Conservation (phyloP, 495 filamentous ascomycete species). For the Daldinia grandis region DNA sequence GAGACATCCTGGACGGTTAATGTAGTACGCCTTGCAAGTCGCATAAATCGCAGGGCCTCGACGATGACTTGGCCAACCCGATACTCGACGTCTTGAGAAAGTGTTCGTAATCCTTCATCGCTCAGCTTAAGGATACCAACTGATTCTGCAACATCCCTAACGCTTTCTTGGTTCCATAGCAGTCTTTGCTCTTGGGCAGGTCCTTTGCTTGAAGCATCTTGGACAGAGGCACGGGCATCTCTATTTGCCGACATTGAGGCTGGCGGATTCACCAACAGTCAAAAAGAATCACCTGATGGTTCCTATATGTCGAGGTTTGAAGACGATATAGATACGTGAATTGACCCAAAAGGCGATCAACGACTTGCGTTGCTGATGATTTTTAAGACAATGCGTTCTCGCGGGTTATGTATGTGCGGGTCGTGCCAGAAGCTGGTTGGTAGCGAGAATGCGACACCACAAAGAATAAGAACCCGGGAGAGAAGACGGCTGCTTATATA, state of each 20-base stretch:
- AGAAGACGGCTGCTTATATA: background rate
- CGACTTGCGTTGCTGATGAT: background rate
- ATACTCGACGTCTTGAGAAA: constrained; percentile 94
- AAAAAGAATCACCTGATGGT: background rate
- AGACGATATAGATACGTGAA: background rate
- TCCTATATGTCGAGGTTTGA: background rate
- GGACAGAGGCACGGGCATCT: constrained; percentile 29
- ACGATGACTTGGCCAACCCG: constrained; percentile 89
- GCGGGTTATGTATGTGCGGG: background rate
- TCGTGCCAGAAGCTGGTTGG: background rate
- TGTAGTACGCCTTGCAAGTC: constrained; percentile 80
- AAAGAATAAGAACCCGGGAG: background rate
- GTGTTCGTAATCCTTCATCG: constrained; percentile 82
- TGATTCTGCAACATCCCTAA: constrained; percentile 93
- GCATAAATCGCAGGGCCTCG: constrained; percentile 95
- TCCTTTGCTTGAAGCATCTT: constrained; percentile 27
- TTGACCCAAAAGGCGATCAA: background rate
- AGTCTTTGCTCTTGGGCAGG: constrained; percentile 40
- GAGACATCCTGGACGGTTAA: constrained; percentile 87
- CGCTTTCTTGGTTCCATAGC: constrained; percentile 96
- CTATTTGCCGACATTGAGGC: constrained; percentile 29
- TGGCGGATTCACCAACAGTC: background rate
- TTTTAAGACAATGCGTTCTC: background rate
- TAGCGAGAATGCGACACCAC: background rate
- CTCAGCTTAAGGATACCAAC: constrained; percentile 81